Conservation (phyloP, 2,329 filamentous ascomycete species). For the Sporothrix brunneoviolacea region DNA sequence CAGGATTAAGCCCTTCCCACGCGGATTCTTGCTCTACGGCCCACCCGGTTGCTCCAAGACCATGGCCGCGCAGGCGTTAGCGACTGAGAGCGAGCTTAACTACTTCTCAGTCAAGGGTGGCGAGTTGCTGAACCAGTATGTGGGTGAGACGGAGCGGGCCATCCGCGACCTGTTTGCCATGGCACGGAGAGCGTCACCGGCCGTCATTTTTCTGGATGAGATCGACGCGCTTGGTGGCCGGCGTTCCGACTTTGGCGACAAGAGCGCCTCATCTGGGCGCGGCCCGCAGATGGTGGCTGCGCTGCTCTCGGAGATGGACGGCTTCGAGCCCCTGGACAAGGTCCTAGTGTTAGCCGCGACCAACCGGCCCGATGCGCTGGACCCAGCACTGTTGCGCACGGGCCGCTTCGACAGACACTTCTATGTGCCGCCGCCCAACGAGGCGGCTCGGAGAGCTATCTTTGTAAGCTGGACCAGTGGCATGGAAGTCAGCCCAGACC, state of each 20-base stretch:
- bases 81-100: slow-evolving; percentile 84
- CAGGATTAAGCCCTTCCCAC: slow-evolving; percentile 43
- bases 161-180: slow-evolving; percentile 81
- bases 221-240: slow-evolving; percentile 75
- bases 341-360: slow-evolving; percentile 88
- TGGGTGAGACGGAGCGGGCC: slow-evolving; percentile 85
- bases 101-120: slow-evolving; percentile 93
- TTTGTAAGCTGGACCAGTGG: slow-evolving; percentile 60
- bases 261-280: slow-evolving; percentile 29
- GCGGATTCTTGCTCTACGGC: slow-evolving; percentile 82
- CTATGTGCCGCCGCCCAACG: slow-evolving; percentile 77
- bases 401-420: slow-evolving; percentile 80
- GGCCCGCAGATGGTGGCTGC: slow-evolving; percentile 83
- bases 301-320: slow-evolving; percentile 90
- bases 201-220: slow-evolving; percentile 96
- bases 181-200: slow-evolving; percentile 76
- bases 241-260: slow-evolving; percentile 38
- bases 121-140: slow-evolving; percentile 93
- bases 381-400: slow-evolving; percentile 76
- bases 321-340: slow-evolving; percentile 75
- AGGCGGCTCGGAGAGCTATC: slow-evolving; percentile 67
- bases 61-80: slow-evolving; percentile 81
- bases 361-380: slow-evolving; percentile 80
- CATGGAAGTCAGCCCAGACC: slow-evolving; percentile 52
- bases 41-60: slow-evolving; percentile 95